A percentile compares a stretch with the other conserved stretches of the same genome.
Evolutionary conservation across 208 protist species (phyloP).

Genomic region (Wallacemonas sp.): DNA sequence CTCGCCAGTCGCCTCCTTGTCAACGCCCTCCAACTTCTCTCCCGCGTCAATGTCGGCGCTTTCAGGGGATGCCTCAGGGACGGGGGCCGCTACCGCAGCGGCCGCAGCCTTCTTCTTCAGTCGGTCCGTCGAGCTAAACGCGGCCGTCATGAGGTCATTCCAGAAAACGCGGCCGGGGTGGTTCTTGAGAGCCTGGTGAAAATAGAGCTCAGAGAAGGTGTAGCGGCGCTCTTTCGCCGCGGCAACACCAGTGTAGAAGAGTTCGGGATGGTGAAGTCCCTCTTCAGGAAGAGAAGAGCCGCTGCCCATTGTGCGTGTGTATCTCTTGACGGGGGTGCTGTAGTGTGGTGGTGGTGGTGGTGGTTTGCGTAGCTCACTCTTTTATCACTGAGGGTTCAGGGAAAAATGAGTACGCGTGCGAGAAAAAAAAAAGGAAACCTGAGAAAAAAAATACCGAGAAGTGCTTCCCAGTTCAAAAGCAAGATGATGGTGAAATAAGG

Average conservation of each 20-base stretch:
- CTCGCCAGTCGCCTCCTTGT: background rate
- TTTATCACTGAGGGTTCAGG: too few species aligned
- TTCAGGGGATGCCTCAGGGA: background rate
- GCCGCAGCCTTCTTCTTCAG: slow-evolving; percentile 18
- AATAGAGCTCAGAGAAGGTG: slow-evolving; percentile 52
- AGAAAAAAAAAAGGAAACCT: too few species aligned
- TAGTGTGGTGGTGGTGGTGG: background rate
- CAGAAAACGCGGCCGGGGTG: slow-evolving; percentile 41
- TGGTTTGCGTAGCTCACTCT: too few species aligned
- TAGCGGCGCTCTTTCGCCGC: slow-evolving; percentile 39
- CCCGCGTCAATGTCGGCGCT: background rate
- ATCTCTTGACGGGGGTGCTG: background rate
- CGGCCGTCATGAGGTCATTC: slow-evolving; percentile 18
- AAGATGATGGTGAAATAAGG: too few species aligned
- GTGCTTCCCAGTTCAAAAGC: too few species aligned
- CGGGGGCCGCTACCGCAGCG: background rate
- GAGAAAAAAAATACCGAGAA: too few species aligned
- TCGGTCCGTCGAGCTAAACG: slow-evolving; percentile 13
- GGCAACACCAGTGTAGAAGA: slow-evolving; percentile 36
- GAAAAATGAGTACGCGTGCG: too few species aligned
- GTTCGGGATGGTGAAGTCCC: slow-evolving; percentile 23
- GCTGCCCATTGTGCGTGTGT: slow-evolving; percentile 1
- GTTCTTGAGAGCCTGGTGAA: slow-evolving; percentile 43
- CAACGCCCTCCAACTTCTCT: slow-evolving; percentile 1
- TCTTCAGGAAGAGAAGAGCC: slow-evolving; percentile 14